Base-by-base conservation (phyloP, 768 basidiomycete genomes). In the Termitomyces heimii region DNA sequence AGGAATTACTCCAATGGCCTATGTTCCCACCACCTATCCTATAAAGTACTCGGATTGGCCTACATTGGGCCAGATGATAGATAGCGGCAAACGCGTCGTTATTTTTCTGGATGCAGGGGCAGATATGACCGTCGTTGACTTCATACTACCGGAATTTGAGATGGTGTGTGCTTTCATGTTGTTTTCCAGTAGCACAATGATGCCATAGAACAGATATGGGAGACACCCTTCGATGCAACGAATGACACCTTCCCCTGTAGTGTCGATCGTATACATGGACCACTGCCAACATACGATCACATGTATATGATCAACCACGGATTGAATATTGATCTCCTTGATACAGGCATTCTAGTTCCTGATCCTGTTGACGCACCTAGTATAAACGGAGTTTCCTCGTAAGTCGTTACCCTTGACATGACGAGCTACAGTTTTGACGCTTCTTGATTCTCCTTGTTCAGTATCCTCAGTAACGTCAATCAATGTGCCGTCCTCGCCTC, bases 1-100 rank as follows among this genome's bases (percentile, higher is more conserved):
- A 77, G 78, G 77, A 1, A 75, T 80, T 18, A 72, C 76, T 1
- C 70, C 74, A 0, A 59, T 76, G 18, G 75, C 77, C 2, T 87
- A 81, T 60, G 75, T 82, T 5, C 86, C 85, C 0, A 75, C 82
- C 0, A 65, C 72, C 0, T 62, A 77, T 0, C 74, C 78, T 0
- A 67, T 81, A 56, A 72, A 72, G 35, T 66, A 72, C 18, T 66
- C 70, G 13, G 74, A 80, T 49, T 89, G 86, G 85, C 86, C 86
- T 1, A 85, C 84, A 0, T 70, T 88, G 5, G 81, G 83, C 1
- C 68, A 79, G n/a, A 69, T 88, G 67, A 82, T 88, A 57, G 79
- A 83, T 65, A 73, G 67, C 40, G 82, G 81, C 5, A 84, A 77
- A 63, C 76, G 81, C 5, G 77, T 88, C 5, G 75, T 88, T 10